Conservation (phyloP, 2,329 filamentous ascomycete genomes). For the Curvularia sp. region DNA sequence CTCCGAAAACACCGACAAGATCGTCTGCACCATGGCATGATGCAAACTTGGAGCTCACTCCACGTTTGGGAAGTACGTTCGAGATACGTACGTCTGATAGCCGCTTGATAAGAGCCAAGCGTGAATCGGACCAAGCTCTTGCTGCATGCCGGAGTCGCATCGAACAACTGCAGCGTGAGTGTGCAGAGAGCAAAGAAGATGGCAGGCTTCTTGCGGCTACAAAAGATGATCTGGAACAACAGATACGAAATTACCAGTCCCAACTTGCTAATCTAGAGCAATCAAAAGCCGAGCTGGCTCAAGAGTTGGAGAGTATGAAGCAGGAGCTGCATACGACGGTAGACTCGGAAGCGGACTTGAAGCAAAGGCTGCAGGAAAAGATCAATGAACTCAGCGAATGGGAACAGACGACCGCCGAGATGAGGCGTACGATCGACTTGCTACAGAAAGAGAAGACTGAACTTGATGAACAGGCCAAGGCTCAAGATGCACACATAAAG, state of each 20-base stretch:
- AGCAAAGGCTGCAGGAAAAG: conserved; percentile 35
- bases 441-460: conserved; percentile 35
- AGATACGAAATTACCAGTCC: conserved; percentile 38
- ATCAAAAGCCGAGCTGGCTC: conserved; percentile 33
- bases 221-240: conserved; percentile 32
- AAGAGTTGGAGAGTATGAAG: conserved; percentile 32
- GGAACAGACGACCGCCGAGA: conserved; percentile 24
- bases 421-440: conserved; percentile 28
- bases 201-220: conserved; percentile 26
- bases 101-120: conserved; percentile 47
- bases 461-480: conserved; percentile 31
- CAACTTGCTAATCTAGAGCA: conserved; percentile 40
- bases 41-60: conserved; percentile 30
- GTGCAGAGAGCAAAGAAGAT: conserved; percentile 36
- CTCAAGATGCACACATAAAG: conserved; percentile 25
- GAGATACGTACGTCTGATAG: conserved; percentile 45
- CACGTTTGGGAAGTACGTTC: conserved; percentile 23
- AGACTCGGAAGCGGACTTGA: conserved; percentile 30
- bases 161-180: conserved; percentile 42
- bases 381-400: conserved; percentile 37
- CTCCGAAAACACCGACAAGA: conserved; percentile 37
- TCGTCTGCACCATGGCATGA: conserved; percentile 35
- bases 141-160: conserved; percentile 46
- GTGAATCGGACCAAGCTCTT: conserved; percentile 48
- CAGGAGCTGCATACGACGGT: conserved; percentile 29